Evolutionary conservation across 257 asterid species (phyloP).

Genomic region (Primulina eburnea): DNA sequence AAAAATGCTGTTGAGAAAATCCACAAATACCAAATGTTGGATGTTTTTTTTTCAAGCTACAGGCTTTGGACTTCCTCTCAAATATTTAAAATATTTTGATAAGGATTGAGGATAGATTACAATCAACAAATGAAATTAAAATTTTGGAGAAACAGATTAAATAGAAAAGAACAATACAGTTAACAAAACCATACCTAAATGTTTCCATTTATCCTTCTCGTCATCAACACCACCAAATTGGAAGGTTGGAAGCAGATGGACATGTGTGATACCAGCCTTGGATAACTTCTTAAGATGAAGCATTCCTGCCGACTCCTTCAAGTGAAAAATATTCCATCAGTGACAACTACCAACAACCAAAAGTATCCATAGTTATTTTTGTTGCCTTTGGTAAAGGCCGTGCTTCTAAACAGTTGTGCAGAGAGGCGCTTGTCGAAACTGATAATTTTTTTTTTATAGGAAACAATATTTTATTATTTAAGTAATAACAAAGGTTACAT

Average conservation of each 20-base stretch:
- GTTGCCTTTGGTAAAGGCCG: constrained; percentile 5
- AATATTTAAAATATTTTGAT: too few relatives aligned
- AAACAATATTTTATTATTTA: too few relatives aligned
- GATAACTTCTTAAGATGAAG: constrained; percentile 74
- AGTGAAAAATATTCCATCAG: constrained; percentile 24
- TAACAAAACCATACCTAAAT: constrained; percentile 45
- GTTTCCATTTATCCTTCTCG: constrained; percentile 72
- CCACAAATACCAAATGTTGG: not conserved
- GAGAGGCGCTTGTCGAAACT: not conserved
- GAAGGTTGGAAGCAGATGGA: constrained; percentile 87
- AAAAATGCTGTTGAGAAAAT: not conserved
- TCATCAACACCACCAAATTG: constrained; percentile 93
- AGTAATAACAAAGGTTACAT: too few relatives aligned
- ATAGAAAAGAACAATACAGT: constrained; percentile 12
- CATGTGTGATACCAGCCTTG: constrained; percentile 77
- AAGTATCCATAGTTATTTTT: not conserved
- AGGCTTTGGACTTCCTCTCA: not conserved
- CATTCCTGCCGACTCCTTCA: constrained; percentile 89
- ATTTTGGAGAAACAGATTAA: constrained; percentile 6
- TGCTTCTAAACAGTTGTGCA: not conserved
- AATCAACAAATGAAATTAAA: not conserved
- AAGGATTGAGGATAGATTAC: not conserved
- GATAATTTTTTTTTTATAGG: too few relatives aligned
- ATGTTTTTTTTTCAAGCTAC: not conserved
- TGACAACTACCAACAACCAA: not conserved